Evolutionary conservation across 306 rosid genomes (phyloP), one percentile per base, ranked within the genome.

Genomic region (Cicer chorassanicum): DNA sequence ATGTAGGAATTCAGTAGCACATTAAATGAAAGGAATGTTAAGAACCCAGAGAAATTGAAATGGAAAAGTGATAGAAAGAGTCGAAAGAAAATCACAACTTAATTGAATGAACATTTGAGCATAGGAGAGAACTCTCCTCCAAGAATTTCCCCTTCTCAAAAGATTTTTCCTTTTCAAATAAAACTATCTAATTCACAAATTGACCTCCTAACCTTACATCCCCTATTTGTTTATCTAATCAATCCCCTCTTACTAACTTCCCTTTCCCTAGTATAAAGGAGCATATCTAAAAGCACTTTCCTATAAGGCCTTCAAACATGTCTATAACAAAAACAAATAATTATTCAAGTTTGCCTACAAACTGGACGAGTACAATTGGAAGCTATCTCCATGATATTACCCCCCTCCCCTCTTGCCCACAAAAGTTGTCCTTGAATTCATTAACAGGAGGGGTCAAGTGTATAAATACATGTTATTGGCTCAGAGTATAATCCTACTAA

Each of bases 1-100:
- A 13, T 29, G 78, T 61, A 13, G 46, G 48, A 51, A 51, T 49
- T 55, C 74, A 34, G 42, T 49, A 51, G 44, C 39, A 54, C 50
- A 54, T 34, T 11, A 72, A 29, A 53, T 15, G 16, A 70, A 62
- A 42, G 48, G 56, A 16, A 15, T 34, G 67, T 38, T 38, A 13
- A 14, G 40, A 21, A 21, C 40, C 63, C 40, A 24, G 18, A 36
- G 21, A 14, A 38, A 61, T 36, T 38, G 45, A 42, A 64, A 65
- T 6, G 9, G 14, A 42, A 42, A 65, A 14, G 48, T 5, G 15
- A 18, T 4, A 42, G 15, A 42, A 64, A 65, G 51, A 42, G 42
- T 41, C n/a, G 2, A 42, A 64, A 64, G 49, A 41, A 65, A 38
- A 15, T 40, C 34, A 65, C 36, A 65, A 16, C n/a, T 64, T 64